Base-by-base conservation (phyloP, 805 yeast species). In the Lachancea lanzarotensis region DNA sequence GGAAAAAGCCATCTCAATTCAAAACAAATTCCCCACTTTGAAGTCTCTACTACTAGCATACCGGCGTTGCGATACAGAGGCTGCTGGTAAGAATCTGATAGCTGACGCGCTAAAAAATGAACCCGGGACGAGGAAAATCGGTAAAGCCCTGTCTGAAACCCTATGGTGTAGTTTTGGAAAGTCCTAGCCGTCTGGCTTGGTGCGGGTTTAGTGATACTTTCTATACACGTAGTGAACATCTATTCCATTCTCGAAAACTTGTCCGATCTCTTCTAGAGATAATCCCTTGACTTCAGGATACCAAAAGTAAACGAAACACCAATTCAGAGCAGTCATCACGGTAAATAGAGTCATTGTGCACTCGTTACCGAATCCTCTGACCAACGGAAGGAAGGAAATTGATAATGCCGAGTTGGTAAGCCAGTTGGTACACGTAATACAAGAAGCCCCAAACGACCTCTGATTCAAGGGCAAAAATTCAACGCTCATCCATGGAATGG, bases 1-100 rank as follows among this genome's bases (percentile, higher is more conserved):
- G 26, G 97, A 91, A 50, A 88, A 85, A 59, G 98, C 98, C 0
- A 58, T 79, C 9, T 78, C 78, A 7, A 79, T 93, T 9, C 97
- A 90, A 63, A 68, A 69, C 16, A 60, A 72, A 35, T 93, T 72
- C 57, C 78, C 79, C 2, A 90, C 97, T 0, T 93, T 97, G 0
- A 66, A 67, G 30, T 60, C 57, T 16, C 69, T 91, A 0, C 32
- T 65, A n/a, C 42, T 34, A 13, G 67, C 66, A 1, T 65, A 63
- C 40, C 42, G 52, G 6, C 43, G 43, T 3, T 65, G 68, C 31
- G 41, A 44, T 11, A 39, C 62, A 2, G 53, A 52, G 34, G 48
- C 45, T 22, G 65, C 59, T 30, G 65, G 62, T 2, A 55, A 56
- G 26, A 31, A 54, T 20, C 43, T 65, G 10, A 50, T 65, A 45